Evolutionary conservation across 441 rosid genomes (phyloP).

Genomic region (Erodium moschatum): DNA sequence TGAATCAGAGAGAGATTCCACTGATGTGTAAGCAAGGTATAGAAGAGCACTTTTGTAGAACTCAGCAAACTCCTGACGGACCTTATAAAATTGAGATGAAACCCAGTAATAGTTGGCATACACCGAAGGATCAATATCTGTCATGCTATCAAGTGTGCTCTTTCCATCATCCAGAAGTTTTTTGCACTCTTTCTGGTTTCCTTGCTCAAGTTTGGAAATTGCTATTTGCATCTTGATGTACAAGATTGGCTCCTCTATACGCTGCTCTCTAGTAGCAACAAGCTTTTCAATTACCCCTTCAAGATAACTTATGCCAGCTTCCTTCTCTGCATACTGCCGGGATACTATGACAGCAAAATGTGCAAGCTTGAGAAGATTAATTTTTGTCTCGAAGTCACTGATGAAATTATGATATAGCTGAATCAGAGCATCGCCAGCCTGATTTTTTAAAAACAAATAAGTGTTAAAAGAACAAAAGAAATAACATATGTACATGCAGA

Average conservation of each 20-base stretch:
- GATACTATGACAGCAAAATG: slow-evolving; percentile 87
- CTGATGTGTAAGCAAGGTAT: slow-evolving; percentile 86
- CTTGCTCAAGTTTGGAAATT: slow-evolving; percentile 69
- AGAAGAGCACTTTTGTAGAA: slow-evolving; percentile 87
- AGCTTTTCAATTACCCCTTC: slow-evolving; percentile 82
- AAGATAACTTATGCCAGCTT: slow-evolving; percentile 68
- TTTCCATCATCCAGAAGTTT: slow-evolving; percentile 83
- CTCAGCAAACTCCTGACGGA: slow-evolving; percentile 76
- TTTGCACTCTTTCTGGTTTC: slow-evolving; percentile 80
- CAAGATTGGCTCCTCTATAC: slow-evolving; percentile 73
- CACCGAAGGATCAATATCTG: slow-evolving; percentile 97
- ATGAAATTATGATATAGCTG: slow-evolving; percentile 82
- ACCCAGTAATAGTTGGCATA: slow-evolving; percentile 87
- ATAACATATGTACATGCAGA: neutral
- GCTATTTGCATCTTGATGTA: slow-evolving; percentile 83
- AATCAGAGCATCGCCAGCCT: slow-evolving; percentile 87
- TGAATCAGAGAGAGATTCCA: slow-evolving; percentile 50
- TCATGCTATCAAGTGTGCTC: slow-evolving; percentile 77
- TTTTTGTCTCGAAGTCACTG: slow-evolving; percentile 87
- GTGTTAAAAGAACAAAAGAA: neutral
- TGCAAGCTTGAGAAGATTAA: slow-evolving; percentile 88
- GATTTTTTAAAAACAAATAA: slow-evolving; percentile 20
- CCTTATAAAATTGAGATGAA: slow-evolving; percentile 73
- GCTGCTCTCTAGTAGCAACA: slow-evolving; percentile 57
- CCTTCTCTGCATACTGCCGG: slow-evolving; percentile 74